Conservation (phyloP, 2,329 filamentous ascomycete species). For the Arthrocladium fulminans region DNA sequence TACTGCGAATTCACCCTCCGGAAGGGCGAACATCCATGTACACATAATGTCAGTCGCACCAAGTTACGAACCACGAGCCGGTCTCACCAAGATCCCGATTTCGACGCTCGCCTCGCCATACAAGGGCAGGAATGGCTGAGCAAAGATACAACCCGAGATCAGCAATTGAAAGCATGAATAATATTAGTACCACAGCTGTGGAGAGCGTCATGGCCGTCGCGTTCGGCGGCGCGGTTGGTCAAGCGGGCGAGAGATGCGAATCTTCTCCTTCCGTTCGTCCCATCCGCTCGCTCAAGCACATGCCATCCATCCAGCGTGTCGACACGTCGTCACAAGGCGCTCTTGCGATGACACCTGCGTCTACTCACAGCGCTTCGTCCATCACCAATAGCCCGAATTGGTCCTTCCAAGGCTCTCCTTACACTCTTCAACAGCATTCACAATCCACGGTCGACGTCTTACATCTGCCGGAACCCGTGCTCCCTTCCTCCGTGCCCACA, state of each 20-base stretch:
- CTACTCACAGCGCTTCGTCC: constrained; percentile 11
- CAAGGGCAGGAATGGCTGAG: not conserved
- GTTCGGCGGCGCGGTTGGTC: not conserved
- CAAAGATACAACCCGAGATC: not conserved
- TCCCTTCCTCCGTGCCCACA: constrained; percentile 30
- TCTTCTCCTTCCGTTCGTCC: not conserved
- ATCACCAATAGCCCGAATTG: constrained; percentile 20
- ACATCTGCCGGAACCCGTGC: constrained; percentile 64
- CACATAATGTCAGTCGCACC: not conserved
- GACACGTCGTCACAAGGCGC: constrained; percentile 12
- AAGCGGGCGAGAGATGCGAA: not conserved
- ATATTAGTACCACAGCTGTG: not conserved
- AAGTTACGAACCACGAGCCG: constrained; percentile 2
- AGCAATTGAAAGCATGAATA: not conserved
- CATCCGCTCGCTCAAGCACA: constrained; percentile 1
- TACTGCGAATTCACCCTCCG: not conserved
- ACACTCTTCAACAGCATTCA: constrained; percentile 27
- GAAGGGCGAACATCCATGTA: not conserved
- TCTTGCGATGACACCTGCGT: not conserved
- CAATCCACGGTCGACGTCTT: constrained; percentile 45
- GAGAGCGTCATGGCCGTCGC: not conserved
- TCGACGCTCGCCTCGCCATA: not conserved
- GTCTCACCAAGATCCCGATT: constrained; percentile 1
- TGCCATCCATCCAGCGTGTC: constrained; percentile 19
- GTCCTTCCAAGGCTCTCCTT: constrained; percentile 21